Percentiles rank a stretch among this genome's conserved stretches.
Evolutionary conservation across 257 asterid genomes (phyloP).

Genomic region (Solanum virginianum): DNA sequence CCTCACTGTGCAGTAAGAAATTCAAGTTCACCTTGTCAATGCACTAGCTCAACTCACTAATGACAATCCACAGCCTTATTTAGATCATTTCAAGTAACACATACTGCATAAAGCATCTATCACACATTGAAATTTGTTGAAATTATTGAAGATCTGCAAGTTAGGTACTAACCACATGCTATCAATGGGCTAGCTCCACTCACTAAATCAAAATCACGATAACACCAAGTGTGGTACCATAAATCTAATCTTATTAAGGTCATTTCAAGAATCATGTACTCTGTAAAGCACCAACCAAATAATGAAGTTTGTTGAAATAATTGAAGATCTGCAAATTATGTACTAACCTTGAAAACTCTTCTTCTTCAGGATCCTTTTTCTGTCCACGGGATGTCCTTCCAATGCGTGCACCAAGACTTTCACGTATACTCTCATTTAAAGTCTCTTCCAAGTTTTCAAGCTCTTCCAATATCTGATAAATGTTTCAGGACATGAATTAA

Average conservation of each 20-base stretch:
- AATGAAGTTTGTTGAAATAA: not conserved
- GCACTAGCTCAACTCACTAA: not conserved
- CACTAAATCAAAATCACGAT: not conserved
- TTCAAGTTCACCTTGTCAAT: not conserved
- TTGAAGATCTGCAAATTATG: not conserved
- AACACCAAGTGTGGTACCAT: not conserved
- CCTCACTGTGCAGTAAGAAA: slow-evolving; percentile 48
- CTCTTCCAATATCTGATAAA: slow-evolving; percentile 75
- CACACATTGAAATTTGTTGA: not conserved
- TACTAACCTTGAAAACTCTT: slow-evolving; percentile 50
- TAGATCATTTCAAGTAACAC: not conserved
- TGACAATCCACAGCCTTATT: not conserved
- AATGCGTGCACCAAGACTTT: slow-evolving; percentile 84
- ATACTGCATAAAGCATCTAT: not conserved
- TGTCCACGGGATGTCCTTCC: slow-evolving; percentile 53
- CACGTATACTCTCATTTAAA: slow-evolving; percentile 84
- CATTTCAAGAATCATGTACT: not conserved
- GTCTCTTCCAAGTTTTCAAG: slow-evolving; percentile 98
- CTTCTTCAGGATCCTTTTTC: slow-evolving; percentile 61
- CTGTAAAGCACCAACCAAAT: not conserved
- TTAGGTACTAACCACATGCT: slow-evolving; percentile 26
- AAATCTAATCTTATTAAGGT: not conserved
- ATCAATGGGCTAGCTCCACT: not conserved
- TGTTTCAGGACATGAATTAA: slow-evolving; percentile 1
- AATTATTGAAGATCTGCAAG: not conserved